Conservation (phyloP, 495 filamentous ascomycete genomes). For the Zalerion maritima region DNA sequence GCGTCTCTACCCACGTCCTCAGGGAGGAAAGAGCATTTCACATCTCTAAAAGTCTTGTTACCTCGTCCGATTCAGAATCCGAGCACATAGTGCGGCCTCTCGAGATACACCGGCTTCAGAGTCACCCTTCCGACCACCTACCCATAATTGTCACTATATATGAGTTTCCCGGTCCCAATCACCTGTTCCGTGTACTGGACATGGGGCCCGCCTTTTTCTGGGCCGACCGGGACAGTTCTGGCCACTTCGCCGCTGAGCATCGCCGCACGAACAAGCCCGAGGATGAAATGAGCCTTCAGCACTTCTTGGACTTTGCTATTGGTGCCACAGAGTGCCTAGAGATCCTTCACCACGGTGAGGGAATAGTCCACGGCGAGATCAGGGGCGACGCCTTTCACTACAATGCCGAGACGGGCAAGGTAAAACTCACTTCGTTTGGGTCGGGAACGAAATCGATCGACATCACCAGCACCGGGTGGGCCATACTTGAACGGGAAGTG, state of each 20-base stretch:
- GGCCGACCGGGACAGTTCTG: conserved; percentile 33
- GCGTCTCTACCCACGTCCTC: conserved; percentile 64
- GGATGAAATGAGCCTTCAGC: conserved; percentile 48
- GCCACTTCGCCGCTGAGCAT: conserved; percentile 26
- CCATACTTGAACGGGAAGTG: conserved; percentile 57
- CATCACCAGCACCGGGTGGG: conserved; percentile 74
- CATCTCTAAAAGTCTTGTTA: conserved; percentile 53
- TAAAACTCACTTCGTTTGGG: conserved; percentile 72
- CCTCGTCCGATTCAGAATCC: conserved; percentile 56
- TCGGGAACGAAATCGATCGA: conserved; percentile 76
- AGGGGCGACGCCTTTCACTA: conserved; percentile 81
- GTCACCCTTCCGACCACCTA: conserved; percentile 46
- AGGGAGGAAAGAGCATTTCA: conserved; percentile 76
- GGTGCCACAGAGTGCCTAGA: conserved; percentile 75
- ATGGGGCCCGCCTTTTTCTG: conserved; percentile 63
- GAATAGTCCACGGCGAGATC: conserved; percentile 76
- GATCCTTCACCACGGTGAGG: conserved; percentile 69
- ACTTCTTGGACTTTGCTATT: conserved; percentile 79
- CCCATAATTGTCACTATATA: conserved; percentile 61
- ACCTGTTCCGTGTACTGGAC: conserved; percentile 51
- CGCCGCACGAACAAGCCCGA: conserved; percentile 27
- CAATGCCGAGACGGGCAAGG: conserved; percentile 45
- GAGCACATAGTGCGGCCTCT: conserved; percentile 62
- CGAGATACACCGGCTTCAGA: conserved; percentile 51
- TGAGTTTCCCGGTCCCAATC: conserved; percentile 61